These are phyloP conservation scores for Shiraia bambusicola DNA, from an alignment of 2,329 filamentous ascomycete genomes.

Conservation along the genomic window DNA sequence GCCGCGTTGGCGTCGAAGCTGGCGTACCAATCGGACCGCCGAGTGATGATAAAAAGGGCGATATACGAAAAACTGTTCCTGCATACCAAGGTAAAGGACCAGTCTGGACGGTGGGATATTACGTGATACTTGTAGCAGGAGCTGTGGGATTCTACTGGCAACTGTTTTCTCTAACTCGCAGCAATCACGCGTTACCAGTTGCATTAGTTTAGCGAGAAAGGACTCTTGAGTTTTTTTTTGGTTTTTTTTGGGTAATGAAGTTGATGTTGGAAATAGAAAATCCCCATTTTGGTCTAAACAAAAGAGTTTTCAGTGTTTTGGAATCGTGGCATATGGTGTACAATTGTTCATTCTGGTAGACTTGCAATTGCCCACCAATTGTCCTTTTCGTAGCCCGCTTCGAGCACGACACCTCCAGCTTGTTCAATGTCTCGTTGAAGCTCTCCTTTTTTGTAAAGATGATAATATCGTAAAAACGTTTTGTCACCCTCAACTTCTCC, in stretches of 20 bases:
- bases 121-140: constrained; percentile 71
- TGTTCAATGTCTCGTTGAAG: constrained; percentile 74
- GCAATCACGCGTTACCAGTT: constrained; percentile 52
- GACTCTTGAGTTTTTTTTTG: too few species aligned
- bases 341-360: not conserved
- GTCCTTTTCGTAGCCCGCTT: constrained; percentile 90
- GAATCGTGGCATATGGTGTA: too few species aligned
- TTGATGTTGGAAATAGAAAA: too few species aligned
- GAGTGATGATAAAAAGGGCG: constrained; percentile 29
- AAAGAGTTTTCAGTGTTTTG: too few species aligned
- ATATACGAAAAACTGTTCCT: constrained; percentile 42
- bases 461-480: constrained; percentile 89
- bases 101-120: constrained; percentile 77
- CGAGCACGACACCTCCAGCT: constrained; percentile 74
- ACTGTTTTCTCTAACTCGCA: constrained; percentile 73
- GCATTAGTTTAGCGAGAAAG: constrained; percentile 7
- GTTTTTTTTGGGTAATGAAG: too few species aligned
- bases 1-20: constrained; percentile 62
- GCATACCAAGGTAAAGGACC: constrained; percentile 39
- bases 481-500: constrained; percentile 40
- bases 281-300: too few species aligned
- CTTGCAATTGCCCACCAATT: constrained; percentile 90
- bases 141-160: constrained; percentile 69
- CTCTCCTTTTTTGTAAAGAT: constrained; percentile 85
- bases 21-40: constrained; percentile 44